These are phyloP conservation scores for Ophiognomonia clavigignenti-juglandacearum DNA, from an alignment of 2,329 filamentous ascomycete species.

Conservation along the genomic window DNA sequence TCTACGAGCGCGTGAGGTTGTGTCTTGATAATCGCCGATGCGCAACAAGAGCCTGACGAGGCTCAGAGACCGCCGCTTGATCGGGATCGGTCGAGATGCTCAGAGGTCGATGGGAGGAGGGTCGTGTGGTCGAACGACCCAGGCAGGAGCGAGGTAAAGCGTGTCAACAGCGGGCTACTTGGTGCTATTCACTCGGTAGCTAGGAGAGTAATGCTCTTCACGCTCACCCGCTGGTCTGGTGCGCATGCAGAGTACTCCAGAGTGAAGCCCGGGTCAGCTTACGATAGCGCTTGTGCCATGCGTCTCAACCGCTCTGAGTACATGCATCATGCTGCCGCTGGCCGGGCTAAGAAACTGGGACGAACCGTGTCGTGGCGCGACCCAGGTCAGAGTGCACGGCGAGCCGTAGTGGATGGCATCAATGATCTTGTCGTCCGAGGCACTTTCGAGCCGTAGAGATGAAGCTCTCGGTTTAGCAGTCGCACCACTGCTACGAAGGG, in stretches of 20 bases:
- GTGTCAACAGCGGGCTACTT: conserved; percentile 13
- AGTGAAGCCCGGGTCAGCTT: background rate
- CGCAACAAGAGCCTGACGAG: conserved; percentile 8
- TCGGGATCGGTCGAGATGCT: background rate
- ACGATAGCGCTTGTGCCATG: background rate
- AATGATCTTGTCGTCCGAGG: background rate
- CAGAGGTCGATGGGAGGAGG: no score
- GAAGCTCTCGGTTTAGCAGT: no score
- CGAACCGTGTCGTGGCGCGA: background rate
- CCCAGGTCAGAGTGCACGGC: background rate
- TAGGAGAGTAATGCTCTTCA: no score
- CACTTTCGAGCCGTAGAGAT: no score
- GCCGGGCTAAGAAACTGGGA: background rate
- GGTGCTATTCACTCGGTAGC: no score
- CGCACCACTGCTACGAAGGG: no score
- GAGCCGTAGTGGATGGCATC: background rate
- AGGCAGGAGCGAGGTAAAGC: conserved; percentile 10
- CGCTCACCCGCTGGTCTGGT: no score
- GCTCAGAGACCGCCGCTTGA: conserved; percentile 13
- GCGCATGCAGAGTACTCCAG: background rate
- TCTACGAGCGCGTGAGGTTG: no score
- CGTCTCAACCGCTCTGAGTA: background rate
- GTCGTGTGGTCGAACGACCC: conserved; percentile 14
- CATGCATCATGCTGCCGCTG: background rate
- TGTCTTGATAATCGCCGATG: no score